Percentiles rank a stretch among this genome's conserved stretches.
Evolutionary conservation across 73 alveolate species (phyloP).

Genomic region (Symbiodinium pilosum): DNA sequence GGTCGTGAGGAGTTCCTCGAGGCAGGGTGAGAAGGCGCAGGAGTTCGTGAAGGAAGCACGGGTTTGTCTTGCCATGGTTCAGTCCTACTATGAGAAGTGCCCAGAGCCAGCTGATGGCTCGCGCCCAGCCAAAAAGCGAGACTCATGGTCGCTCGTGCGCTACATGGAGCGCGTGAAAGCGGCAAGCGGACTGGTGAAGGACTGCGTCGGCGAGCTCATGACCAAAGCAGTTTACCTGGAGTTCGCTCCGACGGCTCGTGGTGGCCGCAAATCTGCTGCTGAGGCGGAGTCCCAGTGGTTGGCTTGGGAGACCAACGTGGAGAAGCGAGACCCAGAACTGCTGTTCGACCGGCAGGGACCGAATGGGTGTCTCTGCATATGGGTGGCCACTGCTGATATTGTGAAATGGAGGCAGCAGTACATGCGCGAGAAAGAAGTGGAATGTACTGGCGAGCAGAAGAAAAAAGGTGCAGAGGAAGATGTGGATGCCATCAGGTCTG

Average conservation of each 20-base stretch:
- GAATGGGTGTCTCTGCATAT: neutral
- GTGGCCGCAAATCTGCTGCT: neutral
- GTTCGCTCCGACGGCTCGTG: constrained; percentile 2
- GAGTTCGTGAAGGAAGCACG: neutral
- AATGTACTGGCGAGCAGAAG: neutral
- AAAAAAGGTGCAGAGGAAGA: constrained; percentile 14
- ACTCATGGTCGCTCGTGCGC: neutral
- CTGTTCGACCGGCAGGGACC: neutral
- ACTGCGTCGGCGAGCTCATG: constrained; percentile 33
- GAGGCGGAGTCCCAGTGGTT: constrained; percentile 10
- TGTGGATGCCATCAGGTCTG: neutral
- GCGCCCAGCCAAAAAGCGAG: no score
- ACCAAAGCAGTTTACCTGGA: neutral
- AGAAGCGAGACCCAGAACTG: neutral
- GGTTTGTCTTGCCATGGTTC: neutral
- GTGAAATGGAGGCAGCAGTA: neutral
- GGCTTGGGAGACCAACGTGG: neutral
- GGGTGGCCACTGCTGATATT: neutral
- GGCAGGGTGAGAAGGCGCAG: neutral
- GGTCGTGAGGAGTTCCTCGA: no score
- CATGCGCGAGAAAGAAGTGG: constrained; percentile 2
- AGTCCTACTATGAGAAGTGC: neutral
- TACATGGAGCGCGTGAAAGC: neutral
- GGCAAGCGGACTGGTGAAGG: neutral
- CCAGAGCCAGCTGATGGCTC: neutral